phyloP scores from a whole-genome alignment of 2,329 filamentous ascomycete species.

The Botrytis galanthina region DNA sequence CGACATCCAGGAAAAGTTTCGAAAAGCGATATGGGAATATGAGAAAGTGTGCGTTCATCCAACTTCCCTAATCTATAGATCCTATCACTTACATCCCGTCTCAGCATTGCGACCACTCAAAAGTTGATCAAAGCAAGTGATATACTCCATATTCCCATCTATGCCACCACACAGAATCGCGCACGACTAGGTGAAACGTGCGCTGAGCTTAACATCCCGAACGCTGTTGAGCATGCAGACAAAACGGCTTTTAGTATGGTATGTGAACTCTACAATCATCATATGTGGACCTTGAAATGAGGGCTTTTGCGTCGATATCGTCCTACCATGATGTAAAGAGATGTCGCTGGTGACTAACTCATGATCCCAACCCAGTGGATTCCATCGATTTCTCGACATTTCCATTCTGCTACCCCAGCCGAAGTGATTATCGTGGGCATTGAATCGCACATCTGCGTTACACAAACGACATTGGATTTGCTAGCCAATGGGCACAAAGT shows the following conservation, averaged over 20 bases:
- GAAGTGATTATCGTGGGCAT: constrained; percentile 83
- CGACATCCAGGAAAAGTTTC: constrained; percentile 93
- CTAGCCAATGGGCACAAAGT: constrained; percentile 73
- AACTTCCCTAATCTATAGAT: neutral
- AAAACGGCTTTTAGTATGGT: constrained; percentile 89
- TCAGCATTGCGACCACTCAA: constrained; percentile 61
- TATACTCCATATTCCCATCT: constrained; percentile 71
- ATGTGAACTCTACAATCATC: neutral
- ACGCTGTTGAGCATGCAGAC: constrained; percentile 63
- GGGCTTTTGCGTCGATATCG: neutral
- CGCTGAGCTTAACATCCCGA: constrained; percentile 59
- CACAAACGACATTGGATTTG: constrained; percentile 85
- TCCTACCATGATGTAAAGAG: neutral
- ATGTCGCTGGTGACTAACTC: neutral
- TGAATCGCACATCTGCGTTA: constrained; percentile 91
- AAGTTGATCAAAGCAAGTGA: constrained; percentile 67
- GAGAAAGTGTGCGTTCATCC: constrained; percentile 63
- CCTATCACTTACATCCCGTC: constrained; percentile 21
- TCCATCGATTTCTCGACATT: constrained; percentile 57
- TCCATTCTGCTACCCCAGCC: constrained; percentile 41
- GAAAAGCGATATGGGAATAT: constrained; percentile 78
- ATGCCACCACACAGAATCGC: constrained; percentile 82
- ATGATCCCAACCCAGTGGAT: constrained; percentile 45
- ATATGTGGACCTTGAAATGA: neutral
- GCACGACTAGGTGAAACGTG: constrained; percentile 78